Percentiles rank a stretch among this genome's conserved stretches.
Evolutionary conservation across 176 grass and related monocot species (phyloP).

Genomic region (Ananas comosus): DNA sequence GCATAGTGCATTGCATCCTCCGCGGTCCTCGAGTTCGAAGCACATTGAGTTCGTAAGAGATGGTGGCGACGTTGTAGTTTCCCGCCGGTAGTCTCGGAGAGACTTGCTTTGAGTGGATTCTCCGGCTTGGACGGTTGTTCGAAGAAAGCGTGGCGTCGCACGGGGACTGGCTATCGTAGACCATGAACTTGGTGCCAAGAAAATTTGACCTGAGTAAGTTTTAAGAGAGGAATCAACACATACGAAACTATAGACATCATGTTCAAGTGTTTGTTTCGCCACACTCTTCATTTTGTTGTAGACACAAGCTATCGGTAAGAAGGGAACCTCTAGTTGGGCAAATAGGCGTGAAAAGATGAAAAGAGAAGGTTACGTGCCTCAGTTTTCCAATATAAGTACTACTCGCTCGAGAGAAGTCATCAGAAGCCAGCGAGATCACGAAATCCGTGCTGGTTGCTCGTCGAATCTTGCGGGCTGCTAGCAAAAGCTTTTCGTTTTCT

Average conservation of each 20-base stretch:
- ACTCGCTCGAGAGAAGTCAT: constrained; percentile 86
- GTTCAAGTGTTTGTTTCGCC: no score
- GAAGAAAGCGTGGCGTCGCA: constrained; percentile 35
- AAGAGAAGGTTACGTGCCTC: constrained; percentile 40
- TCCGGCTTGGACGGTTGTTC: constrained; percentile 49
- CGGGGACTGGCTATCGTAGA: constrained; percentile 85
- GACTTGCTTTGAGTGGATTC: constrained; percentile 82
- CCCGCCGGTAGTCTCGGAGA: constrained; percentile 77
- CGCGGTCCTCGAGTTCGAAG: constrained; percentile 88
- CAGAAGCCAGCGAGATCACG: constrained; percentile 59
- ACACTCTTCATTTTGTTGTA: no score
- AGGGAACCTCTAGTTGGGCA: not conserved
- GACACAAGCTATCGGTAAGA: no score
- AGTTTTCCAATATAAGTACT: constrained; percentile 95
- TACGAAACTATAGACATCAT: not conserved
- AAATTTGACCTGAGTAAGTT: constrained; percentile 69
- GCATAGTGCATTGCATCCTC: constrained; percentile 94
- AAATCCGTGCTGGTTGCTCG: constrained; percentile 68
- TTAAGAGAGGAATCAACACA: not conserved
- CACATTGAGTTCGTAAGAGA: constrained; percentile 89
- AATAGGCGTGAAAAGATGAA: not conserved
- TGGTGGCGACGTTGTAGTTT: constrained; percentile 70
- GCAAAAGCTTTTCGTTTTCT: constrained; percentile 84
- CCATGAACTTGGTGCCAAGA: constrained; percentile 92
- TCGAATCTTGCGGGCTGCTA: constrained; percentile 84